Evolutionary conservation across 73 alveolate species (phyloP), one percentile per base, ranked within the genome.

Genomic region (Paramecium biaurelia): DNA sequence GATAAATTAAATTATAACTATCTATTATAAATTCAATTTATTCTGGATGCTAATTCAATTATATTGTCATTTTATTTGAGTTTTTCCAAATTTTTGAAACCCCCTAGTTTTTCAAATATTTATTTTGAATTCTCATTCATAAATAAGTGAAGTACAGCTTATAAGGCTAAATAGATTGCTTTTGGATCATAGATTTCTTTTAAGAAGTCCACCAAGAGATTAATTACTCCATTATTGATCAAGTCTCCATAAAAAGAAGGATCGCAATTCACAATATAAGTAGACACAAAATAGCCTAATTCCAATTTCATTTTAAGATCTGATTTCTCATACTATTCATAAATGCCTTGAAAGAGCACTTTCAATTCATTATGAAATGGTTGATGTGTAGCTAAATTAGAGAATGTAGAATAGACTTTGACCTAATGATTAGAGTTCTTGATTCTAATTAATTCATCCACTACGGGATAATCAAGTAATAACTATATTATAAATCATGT

Each of bases 231-330:
- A 20, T 72, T 28, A n/a, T 72, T 21, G 18, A 72, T 38, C 35
- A 72, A 7, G 7, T 34, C 58, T 37, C 32, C 32, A 72, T 32
- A 72, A 37, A 34, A 35, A 35, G 34, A 35, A 9, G 32, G 35
- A 72, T 72, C 86, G 18, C 30, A 35, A 72, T 38, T 38, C 1
- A 21, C 8, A 28, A 72, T 35, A 7, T 72, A 72, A 32, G 34
- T 35, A n/a, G 35, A 30, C 1, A 37, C 58, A 72, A 72, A 72
- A 34, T 72, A 38, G n/a, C 56, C 34, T 38, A 72, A 34, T 37
- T 72, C 86, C 86, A 72, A 20, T 37, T 72, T 72, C 86, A 72
- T 72, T 72, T 72, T 35, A 5, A 35, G 34, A 72, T 72, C 86
- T 15, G 34, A 15, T 37, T 72, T 34, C 21, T 28, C 45, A 72